Evolutionary conservation across 2,329 filamentous ascomycete genomes (phyloP), one percentile per base, ranked within the genome.

Genomic region (Trichophyton mentagrophytes): DNA sequence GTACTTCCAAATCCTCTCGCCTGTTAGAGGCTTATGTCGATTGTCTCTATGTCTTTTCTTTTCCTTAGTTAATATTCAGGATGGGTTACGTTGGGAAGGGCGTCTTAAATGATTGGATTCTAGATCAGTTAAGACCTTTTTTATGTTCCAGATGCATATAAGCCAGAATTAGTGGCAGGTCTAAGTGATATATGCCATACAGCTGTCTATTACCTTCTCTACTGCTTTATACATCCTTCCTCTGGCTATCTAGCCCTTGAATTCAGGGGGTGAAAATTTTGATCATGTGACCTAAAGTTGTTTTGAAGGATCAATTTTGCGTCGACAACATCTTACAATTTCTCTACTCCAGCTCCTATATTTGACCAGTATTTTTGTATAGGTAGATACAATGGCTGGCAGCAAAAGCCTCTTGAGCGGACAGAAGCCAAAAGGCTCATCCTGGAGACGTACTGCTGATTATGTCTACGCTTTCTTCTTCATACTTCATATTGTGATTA

Each of bases 401-500:
- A 20, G 0, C 5, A 55, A 36, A 30, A 11, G 8, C n/a, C 51
- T 5, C 4, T 17, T 15, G 4, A n/a, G 51, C 17, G 46, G 46
- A 11, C 46, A 27, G 22, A 30, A 30, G 46, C 22, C 20, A 11
- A 27, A 53, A 33, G 11, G 25, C 20, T 67, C 70, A n/a, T 65
- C 71, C 57, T 67, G 68, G 64, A 66, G 62, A 33, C 70, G 72
- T 49, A 76, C 73, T 63, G 63, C 69, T 61, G 75, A 78, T 62
- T 65, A 71, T 49, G 55, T 72, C 46, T 77, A 77, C 66, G 74
- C 86, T 3, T 65, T 78, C 44, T 86, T 86, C 74, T 87, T 88
- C 71, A 60, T 77, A 58, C 79, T 82, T 22, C 83, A 86, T 67
- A 69, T 86, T 38, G 82, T 83, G 0, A 76, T 86, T 44, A 81